Evolutionary conservation across 2,329 filamentous ascomycete species (phyloP).

Genomic region (Diaporthe vexans): DNA sequence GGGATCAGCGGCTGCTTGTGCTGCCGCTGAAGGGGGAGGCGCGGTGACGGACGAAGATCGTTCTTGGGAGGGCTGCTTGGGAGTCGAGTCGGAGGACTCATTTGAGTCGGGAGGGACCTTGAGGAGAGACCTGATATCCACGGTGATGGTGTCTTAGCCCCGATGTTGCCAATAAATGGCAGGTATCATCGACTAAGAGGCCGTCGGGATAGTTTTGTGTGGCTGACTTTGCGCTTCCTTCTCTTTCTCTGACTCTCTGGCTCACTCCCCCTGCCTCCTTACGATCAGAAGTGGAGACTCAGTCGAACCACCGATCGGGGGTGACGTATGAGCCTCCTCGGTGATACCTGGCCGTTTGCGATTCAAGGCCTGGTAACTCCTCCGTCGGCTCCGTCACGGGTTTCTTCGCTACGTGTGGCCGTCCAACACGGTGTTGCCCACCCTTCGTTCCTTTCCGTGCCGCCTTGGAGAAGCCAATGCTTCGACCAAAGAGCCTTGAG

Average conservation of each 20-base stretch:
- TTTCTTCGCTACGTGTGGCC: slow-evolving; percentile 7
- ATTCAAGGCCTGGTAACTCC: slow-evolving; percentile 22
- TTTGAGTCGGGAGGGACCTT: slow-evolving; percentile 78
- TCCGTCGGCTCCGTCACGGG: slow-evolving; percentile 17
- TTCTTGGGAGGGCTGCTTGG: slow-evolving; percentile 49
- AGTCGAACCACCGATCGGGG: slow-evolving; percentile 21
- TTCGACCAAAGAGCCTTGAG: slow-evolving; percentile 10
- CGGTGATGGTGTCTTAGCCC: slow-evolving; percentile 72
- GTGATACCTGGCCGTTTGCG: slow-evolving; percentile 6
- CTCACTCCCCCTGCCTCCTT: slow-evolving; percentile 32
- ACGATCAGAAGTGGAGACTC: slow-evolving; percentile 23
- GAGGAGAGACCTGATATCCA: slow-evolving; percentile 95
- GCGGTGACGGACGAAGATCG: slow-evolving; percentile 54
- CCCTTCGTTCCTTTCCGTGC: background rate
- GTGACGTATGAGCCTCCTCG: slow-evolving; percentile 29
- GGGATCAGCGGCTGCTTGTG: slow-evolving; percentile 43
- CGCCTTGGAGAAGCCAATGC: slow-evolving; percentile 6
- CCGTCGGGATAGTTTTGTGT: slow-evolving; percentile 19
- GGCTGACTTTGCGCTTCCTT: slow-evolving; percentile 29
- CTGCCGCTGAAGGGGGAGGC: slow-evolving; percentile 43
- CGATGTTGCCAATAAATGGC: slow-evolving; percentile 52
- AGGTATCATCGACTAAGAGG: slow-evolving; percentile 38
- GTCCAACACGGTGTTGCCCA: background rate
- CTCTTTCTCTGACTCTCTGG: slow-evolving; percentile 25
- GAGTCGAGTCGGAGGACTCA: slow-evolving; percentile 72